A percentile compares a stretch with the other conserved stretches of the same genome.
phyloP scores from a whole-genome alignment of 345 rosid genomes.

The Populus tremula region DNA sequence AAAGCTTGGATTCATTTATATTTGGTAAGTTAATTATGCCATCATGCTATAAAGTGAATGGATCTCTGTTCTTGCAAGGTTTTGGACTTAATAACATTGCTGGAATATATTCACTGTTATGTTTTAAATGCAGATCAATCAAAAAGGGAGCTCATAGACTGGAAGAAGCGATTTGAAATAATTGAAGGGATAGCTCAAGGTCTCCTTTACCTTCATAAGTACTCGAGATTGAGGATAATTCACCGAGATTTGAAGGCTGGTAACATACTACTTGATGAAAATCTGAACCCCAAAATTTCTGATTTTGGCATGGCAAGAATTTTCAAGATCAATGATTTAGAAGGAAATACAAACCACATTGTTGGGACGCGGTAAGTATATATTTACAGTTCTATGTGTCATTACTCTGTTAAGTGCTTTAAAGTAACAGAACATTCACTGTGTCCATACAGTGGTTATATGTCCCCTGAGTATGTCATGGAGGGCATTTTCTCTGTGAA shows the following conservation, averaged over 20 bases:
- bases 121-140: background rate
- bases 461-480: conserved; percentile 22
- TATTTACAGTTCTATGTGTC: too few relatives aligned
- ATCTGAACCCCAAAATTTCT: conserved; percentile 22
- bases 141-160: background rate
- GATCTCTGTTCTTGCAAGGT: too few relatives aligned
- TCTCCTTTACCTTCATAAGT: conserved; percentile 6
- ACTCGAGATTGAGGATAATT: conserved; percentile 8
- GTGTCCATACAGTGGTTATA: conserved; percentile 7
- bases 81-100: background rate
- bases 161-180: conserved; percentile 1
- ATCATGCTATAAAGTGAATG: too few relatives aligned
- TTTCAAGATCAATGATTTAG: background rate
- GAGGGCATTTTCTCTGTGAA: conserved; percentile 19
- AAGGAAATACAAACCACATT: background rate
- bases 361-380: conserved; percentile 13
- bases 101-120: background rate
- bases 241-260: conserved; percentile 25
- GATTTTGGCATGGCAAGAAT: conserved; percentile 27
- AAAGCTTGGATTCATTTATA: too few relatives aligned
- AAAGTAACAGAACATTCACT: too few relatives aligned
- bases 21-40: too few relatives aligned
- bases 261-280: conserved; percentile 20
- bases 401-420: too few relatives aligned
- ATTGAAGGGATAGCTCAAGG: conserved; percentile 18